A percentile compares a stretch with the other conserved stretches of the same genome.
Evolutionary conservation across 352 stramenopile genomes (phyloP).

Genomic region (Pythium brachiatum): DNA sequence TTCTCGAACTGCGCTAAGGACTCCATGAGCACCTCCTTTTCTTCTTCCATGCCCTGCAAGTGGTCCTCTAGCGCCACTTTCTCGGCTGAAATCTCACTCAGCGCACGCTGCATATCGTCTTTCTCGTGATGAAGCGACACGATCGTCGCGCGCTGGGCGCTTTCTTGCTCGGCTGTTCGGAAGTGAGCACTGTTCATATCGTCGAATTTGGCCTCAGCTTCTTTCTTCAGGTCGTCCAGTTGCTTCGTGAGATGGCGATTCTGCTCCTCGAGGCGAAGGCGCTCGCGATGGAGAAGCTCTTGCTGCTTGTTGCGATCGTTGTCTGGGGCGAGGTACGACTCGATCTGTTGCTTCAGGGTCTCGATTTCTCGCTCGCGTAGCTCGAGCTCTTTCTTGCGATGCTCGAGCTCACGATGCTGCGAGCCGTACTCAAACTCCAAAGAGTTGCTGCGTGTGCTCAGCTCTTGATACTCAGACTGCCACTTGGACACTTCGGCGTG

Average conservation of each 20-base stretch:
- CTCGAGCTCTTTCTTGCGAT: conserved; percentile 50
- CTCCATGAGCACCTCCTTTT: conserved; percentile 32
- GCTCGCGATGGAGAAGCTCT: conserved; percentile 51
- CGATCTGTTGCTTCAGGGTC: conserved; percentile 49
- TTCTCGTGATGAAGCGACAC: conserved; percentile 58
- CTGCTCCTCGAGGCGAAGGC: conserved; percentile 58
- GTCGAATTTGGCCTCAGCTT: conserved; percentile 44
- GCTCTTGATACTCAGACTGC: conserved; percentile 44
- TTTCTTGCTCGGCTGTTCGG: conserved; percentile 45
- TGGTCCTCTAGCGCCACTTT: conserved; percentile 54
- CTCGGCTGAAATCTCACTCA: conserved; percentile 43
- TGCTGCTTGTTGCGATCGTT: conserved; percentile 53
- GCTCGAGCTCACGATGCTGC: conserved; percentile 52
- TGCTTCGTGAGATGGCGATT: conserved; percentile 47
- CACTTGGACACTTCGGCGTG: conserved; percentile 49
- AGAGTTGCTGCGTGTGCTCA: conserved; percentile 37
- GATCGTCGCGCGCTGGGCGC: conserved; percentile 44
- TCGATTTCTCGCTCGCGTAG: conserved; percentile 46
- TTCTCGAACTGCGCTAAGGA: conserved; percentile 45
- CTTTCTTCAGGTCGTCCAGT: conserved; percentile 37
- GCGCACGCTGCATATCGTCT: conserved; percentile 52
- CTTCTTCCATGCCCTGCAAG: conserved; percentile 30
- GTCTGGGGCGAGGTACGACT: conserved; percentile 50
- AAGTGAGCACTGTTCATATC: conserved; percentile 45
- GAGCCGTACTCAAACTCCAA: conserved; percentile 40